Evolutionary conservation across 305 asterid species (phyloP).

Genomic region (Rubia tinctorum): DNA sequence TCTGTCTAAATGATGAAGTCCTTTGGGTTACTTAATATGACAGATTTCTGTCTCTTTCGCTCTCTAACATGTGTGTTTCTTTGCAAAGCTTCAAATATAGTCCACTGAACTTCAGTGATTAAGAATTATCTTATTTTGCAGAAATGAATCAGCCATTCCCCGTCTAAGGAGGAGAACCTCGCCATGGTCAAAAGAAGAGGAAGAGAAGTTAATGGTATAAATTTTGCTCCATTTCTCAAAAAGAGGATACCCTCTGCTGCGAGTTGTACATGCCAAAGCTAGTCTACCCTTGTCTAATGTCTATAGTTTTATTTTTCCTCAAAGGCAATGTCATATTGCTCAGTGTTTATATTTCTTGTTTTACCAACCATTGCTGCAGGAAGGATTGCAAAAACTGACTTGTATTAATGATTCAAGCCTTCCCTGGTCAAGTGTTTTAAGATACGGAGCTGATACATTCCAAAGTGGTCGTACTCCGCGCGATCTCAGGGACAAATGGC

Average conservation of each 20-base stretch:
- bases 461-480: slow-evolving; percentile 44
- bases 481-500: slow-evolving; percentile 80
- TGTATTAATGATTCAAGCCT: slow-evolving; percentile 24
- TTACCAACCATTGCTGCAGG: slow-evolving; percentile 39
- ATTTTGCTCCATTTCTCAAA: not conserved
- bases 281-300: not conserved
- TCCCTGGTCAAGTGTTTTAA: slow-evolving; percentile 62
- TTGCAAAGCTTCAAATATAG: not conserved
- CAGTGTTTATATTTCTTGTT: not conserved
- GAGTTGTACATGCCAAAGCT: not conserved
- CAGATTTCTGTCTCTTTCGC: not conserved
- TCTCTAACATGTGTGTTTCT: not conserved
- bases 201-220: slow-evolving; percentile 56
- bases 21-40: not conserved
- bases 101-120: not conserved
- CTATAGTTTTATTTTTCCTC: not conserved
- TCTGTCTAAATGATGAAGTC: not conserved
- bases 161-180: slow-evolving; percentile 39
- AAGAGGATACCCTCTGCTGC: not conserved
- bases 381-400: slow-evolving; percentile 34
- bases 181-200: slow-evolving; percentile 71
- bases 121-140: slow-evolving; percentile 35
- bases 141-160: slow-evolving; percentile 40
- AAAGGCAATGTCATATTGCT: not conserved
- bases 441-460: slow-evolving; percentile 50